Percentiles rank a stretch among this genome's conserved stretches.
Conservation (phyloP, 2,329 filamentous ascomycete species). For the Claviceps sorghi region DNA sequence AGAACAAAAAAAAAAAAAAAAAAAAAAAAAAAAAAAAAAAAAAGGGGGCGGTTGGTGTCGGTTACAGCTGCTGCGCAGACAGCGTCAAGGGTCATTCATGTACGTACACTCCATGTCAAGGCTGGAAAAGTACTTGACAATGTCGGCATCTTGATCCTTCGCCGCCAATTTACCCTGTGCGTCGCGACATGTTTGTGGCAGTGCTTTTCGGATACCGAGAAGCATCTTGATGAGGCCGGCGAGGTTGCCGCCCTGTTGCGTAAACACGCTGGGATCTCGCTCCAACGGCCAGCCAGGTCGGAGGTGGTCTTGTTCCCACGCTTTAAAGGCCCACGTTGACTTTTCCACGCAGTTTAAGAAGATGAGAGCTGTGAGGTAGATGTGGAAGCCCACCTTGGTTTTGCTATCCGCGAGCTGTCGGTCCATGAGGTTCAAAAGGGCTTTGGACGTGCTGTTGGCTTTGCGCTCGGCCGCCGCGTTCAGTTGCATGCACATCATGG, state of each 20-base stretch:
- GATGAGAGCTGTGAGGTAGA: slow-evolving; percentile 47
- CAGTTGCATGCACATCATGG: slow-evolving; percentile 48
- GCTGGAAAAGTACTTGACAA: slow-evolving; percentile 38
- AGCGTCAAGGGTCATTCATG: background rate
- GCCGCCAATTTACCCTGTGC: slow-evolving; percentile 34
- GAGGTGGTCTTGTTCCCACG: slow-evolving; percentile 49
- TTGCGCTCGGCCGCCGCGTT: slow-evolving; percentile 51
- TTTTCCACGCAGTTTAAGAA: slow-evolving; percentile 54
- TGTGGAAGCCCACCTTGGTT: slow-evolving; percentile 42
- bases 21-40: background rate
- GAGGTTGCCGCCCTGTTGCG: slow-evolving; percentile 43
- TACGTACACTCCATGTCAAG: slow-evolving; percentile 44
- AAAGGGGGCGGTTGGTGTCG: background rate
- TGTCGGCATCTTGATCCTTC: slow-evolving; percentile 29
- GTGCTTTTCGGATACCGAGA: slow-evolving; percentile 42
- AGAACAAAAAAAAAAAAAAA: background rate
- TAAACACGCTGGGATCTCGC: slow-evolving; percentile 38
- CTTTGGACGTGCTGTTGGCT: slow-evolving; percentile 43
- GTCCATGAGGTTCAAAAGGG: slow-evolving; percentile 45
- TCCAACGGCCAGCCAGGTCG: slow-evolving; percentile 47
- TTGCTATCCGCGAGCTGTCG: slow-evolving; percentile 46
- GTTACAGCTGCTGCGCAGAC: no score
- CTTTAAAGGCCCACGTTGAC: slow-evolving; percentile 54
- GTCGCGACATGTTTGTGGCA: slow-evolving; percentile 36
- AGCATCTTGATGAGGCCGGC: slow-evolving; percentile 47